Conservation (phyloP, 1,139 yeast genomes). For the Lodderomyces pseudojiufengensis region DNA sequence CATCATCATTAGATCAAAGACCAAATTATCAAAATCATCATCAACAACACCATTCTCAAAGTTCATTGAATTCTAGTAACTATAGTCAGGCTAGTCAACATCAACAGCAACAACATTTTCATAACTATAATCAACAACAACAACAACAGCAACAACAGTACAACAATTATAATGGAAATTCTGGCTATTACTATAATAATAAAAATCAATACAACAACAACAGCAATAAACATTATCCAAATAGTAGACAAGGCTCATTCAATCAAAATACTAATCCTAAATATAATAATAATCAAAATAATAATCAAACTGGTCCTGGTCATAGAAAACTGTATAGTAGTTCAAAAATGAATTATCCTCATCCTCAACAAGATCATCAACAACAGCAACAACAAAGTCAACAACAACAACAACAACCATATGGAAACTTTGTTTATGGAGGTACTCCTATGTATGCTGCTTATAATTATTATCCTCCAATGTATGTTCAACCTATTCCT, state of each 20-base stretch:
- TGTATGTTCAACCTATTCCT: slow-evolving; percentile 4
- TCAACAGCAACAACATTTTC: slow-evolving; percentile 3
- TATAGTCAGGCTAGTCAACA: background rate
- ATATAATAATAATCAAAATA: too few species aligned
- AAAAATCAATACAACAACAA: too few species aligned
- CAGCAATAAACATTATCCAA: too few species aligned
- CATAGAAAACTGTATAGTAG: background rate
- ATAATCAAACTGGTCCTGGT: too few species aligned
- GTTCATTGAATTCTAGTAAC: too few species aligned
- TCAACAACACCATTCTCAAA: too few species aligned
- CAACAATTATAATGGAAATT: too few species aligned
- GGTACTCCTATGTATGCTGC: background rate
- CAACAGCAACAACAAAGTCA: slow-evolving; percentile 4
- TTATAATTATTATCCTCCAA: slow-evolving; percentile 1
- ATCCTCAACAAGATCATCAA: slow-evolving; percentile 3
- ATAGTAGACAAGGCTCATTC: too few species aligned
- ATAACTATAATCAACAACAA: slow-evolving; percentile 1
- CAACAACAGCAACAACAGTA: background rate
- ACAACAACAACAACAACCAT: slow-evolving; percentile 3
- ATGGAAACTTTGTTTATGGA: background rate
- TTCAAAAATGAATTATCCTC: background rate
- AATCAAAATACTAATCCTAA: too few species aligned
- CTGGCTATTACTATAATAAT: too few species aligned
- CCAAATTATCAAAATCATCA: too few species aligned
- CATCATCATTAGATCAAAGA: too few species aligned